These are phyloP conservation scores for Sugiyamaella chiloensis DNA, from an alignment of 805 yeast species.

Conservation along the genomic window DNA sequence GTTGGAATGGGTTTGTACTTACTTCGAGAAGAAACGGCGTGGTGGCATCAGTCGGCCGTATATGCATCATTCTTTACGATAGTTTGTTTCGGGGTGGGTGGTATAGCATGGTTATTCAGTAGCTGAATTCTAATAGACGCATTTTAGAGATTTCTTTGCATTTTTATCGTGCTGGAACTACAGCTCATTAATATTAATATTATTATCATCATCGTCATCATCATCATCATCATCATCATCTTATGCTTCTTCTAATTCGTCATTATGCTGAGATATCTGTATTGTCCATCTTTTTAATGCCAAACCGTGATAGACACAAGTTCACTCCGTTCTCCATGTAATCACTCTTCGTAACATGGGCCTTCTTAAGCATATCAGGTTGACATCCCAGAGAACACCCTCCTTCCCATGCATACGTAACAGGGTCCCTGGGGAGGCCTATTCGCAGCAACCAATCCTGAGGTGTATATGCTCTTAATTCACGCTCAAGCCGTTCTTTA, in stretches of 20 bases:
- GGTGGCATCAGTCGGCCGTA: constrained; percentile 44
- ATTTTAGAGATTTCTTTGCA: neutral
- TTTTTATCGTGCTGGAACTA: neutral
- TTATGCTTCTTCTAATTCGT: neutral
- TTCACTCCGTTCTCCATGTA: constrained; percentile 81
- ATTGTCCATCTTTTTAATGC: constrained; percentile 20
- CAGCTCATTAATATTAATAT: too few species aligned
- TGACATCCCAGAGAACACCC: constrained; percentile 46
- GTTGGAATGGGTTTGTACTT: constrained; percentile 46
- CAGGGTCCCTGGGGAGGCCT: constrained; percentile 34
- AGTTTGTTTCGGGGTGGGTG: constrained; percentile 44
- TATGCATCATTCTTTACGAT: constrained; percentile 42
- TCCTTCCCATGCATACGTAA: constrained; percentile 56
- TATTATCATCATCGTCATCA: constrained; percentile 1
- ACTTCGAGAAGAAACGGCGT: constrained; percentile 40
- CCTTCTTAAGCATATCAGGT: constrained; percentile 39
- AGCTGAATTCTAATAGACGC: too few species aligned
- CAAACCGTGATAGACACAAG: constrained; percentile 50
- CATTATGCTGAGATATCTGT: neutral
- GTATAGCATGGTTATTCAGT: constrained; percentile 37
- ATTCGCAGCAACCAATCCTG: constrained; percentile 31
- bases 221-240: neutral
- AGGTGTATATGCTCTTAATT: constrained; percentile 36
- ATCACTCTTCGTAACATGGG: constrained; percentile 70
- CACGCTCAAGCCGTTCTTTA: constrained; percentile 48